phyloP scores from a whole-genome alignment of 306 rosid species.

The Erythrophleum fordii region DNA sequence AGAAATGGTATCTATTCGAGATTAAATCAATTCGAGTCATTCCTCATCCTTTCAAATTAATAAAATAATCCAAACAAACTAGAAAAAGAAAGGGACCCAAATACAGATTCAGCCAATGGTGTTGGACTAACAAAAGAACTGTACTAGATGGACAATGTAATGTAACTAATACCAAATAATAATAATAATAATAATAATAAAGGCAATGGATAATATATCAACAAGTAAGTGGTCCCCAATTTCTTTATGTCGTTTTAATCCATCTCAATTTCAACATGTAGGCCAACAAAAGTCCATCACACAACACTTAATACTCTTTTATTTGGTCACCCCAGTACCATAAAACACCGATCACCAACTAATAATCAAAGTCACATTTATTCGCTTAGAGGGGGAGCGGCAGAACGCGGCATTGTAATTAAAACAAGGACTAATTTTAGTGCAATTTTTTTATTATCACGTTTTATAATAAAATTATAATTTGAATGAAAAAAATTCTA shows the following conservation, averaged over 20 bases:
- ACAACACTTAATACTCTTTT: neutral
- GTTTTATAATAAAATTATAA: too few species aligned
- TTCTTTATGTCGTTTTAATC: neutral
- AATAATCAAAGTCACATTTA: constrained; percentile 33
- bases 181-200: neutral
- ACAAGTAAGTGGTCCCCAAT: neutral
- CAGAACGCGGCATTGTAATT: neutral
- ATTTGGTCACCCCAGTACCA: neutral
- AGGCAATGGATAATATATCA: neutral
- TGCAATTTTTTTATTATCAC: too few species aligned
- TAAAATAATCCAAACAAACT: neutral
- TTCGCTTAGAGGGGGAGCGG: neutral
- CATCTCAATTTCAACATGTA: neutral
- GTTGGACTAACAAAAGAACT: neutral
- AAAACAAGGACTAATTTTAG: neutral
- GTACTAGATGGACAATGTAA: neutral
- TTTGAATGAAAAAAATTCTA: too few species aligned
- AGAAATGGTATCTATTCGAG: constrained; percentile 16
- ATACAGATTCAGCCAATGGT: neutral
- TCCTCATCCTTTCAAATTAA: constrained; percentile 30
- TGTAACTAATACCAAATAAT: neutral
- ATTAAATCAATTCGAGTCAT: constrained; percentile 32
- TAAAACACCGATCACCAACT: neutral
- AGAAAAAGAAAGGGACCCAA: constrained; percentile 29
- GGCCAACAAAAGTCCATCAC: neutral